phyloP scores from a whole-genome alignment of 208 protist genomes.

The Wallacemonas collosoma region DNA sequence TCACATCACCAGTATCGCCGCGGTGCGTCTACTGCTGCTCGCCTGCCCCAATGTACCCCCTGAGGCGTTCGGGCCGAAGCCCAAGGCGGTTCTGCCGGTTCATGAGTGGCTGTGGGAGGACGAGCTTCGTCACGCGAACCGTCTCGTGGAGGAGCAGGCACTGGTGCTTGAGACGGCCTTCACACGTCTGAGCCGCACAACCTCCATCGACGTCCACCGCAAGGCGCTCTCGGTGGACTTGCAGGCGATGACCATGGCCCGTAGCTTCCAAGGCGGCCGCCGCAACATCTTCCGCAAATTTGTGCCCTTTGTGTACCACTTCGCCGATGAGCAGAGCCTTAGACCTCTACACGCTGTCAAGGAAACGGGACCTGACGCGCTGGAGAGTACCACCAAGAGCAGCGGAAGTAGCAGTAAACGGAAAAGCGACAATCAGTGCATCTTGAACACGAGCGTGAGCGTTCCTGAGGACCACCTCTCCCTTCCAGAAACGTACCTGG shows the following conservation, averaged over 20 bases:
- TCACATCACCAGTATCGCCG: constrained; percentile 83
- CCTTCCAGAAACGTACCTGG: constrained; percentile 78
- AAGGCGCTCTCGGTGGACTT: constrained; percentile 68
- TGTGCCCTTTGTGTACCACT: constrained; percentile 85
- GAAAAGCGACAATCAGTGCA: constrained; percentile 6
- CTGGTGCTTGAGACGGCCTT: constrained; percentile 63
- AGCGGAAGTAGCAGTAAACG: constrained; percentile 20
- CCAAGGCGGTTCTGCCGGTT: constrained; percentile 78
- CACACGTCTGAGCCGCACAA: constrained; percentile 33
- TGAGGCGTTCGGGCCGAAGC: constrained; percentile 74
- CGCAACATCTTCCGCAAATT: constrained; percentile 78
- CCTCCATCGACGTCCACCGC: constrained; percentile 40
- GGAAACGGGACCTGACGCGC: constrained; percentile 43
- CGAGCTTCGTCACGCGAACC: constrained; percentile 77
- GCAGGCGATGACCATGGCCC: constrained; percentile 69
- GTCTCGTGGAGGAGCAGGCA: constrained; percentile 73
- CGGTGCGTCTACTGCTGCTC: constrained; percentile 75
- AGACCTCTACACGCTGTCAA: constrained; percentile 56
- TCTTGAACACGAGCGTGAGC: constrained; percentile 44
- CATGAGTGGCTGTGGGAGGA: constrained; percentile 91
- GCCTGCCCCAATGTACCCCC: constrained; percentile 67
- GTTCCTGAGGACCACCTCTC: constrained; percentile 46
- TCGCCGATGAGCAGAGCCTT: constrained; percentile 63
- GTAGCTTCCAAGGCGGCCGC: constrained; percentile 29
- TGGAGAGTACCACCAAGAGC: constrained; percentile 26